Base-by-base conservation (phyloP, 208 protist species). In the Leishmania guyanensis region DNA sequence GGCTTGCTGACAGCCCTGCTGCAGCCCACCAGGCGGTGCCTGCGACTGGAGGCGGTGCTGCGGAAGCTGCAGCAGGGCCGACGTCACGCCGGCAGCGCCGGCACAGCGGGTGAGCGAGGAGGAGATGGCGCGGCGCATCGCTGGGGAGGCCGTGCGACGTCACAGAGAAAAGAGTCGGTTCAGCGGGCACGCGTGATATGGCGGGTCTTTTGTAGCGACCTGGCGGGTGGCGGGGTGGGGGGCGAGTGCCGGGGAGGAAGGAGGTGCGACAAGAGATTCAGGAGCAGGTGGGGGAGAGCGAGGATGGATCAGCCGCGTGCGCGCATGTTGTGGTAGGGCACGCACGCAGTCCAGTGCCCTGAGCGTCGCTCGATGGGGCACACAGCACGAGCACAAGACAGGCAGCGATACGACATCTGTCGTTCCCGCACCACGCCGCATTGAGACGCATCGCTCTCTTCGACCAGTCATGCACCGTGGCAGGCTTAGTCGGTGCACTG, bases 51-150 rank as follows among this genome's bases (percentile, higher is more conserved):
- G 56, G 73, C 79, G 79, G 62, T 46, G 48, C 81, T 85, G 81
- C 65, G 81, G 36, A 17, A 48, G 50, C 46, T 65, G 70, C 46
- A 78, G 72, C 50, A 78, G 26, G 17, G 73, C 62, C 36, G 79
- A 75, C 36, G 9, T 66, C 17, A 78, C 73, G 14, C 79, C 72
- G 6, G 76, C 78, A 14, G 79, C 39, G 54, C 80, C 6, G 60
- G 79, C 33, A 54, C 82, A 76, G 75, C 79, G 79, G 43, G 50
- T 64, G n/a, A 80, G 16, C 10, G 84, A 74, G 72, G 66, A 72
- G 46, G 77, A 68, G 77, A 84, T 26, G 16, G 74, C 83, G 46
- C 85, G 80, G 66, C 79, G 85, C 85, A 89, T 88, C 62, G 43
- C 6, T 50, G 16, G 22, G 4, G 71, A 75, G 29, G n/a, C 26